Evolutionary conservation across 768 basidiomycete genomes (phyloP), one percentile per base, ranked within the genome.

Genomic region (Coprinellus aureogranulatus): DNA sequence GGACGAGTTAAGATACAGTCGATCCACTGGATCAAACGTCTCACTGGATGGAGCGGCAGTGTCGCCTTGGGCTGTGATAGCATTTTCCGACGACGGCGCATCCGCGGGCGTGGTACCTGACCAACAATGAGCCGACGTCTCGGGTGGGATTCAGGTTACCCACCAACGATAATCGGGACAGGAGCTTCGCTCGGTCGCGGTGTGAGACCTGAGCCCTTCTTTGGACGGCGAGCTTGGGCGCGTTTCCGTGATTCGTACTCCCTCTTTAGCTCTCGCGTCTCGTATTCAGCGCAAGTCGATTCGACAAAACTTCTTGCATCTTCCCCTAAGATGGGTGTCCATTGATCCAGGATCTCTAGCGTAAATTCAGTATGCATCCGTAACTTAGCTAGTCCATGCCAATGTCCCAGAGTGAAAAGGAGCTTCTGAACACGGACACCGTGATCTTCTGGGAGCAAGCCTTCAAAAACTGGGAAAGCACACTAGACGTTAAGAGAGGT

Each of bases 341-440:
- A 50, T 0, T 59, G 53, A 0, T 69, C 64, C 2, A 77, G 65
- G 1, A 64, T 42, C 0, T 42, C 20, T 3, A 75, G 53, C 0
- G 71, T 70, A 0, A 22, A 14, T 0, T 71, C 65, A 0, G 72
- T 70, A 45, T 75, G 72, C 49, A 73, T 55, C 1, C 64, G 65
- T 2, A 75, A 58, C 57, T 76, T 76, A 0, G 66, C 70, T n/a
- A 70, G 55, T 0, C 63, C 66, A 58, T 76, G 74, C 75, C 75
- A 77, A 53, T 67, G 61, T 1, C 67, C 65, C 27, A 67, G 62
- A 0, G 46, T 31, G 44, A 67, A 74, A 0, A 77, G 50, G 0
- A 76, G 62, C 1, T 63, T 65, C 16, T 60, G 61, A 0, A 74
- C 44, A 0, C 53, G 23, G 51, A 25, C 16, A 31, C 64, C 54